Percentiles rank a stretch among this genome's conserved stretches.
Evolutionary conservation across 2,329 filamentous ascomycete genomes (phyloP).

Genomic region (Pseudogymnoascus sp.): DNA sequence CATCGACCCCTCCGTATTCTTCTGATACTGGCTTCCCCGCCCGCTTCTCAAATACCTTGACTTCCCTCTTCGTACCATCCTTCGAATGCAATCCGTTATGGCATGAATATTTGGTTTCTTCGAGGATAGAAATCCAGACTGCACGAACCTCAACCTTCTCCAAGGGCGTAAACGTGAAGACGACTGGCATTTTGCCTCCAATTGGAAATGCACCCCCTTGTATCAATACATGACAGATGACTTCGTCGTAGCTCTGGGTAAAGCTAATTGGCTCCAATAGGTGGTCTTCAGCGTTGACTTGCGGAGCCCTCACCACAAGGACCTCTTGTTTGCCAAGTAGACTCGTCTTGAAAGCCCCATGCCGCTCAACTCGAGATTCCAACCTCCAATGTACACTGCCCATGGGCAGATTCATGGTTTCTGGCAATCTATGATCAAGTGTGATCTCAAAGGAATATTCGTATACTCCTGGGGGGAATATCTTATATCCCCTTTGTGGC

Average conservation of each 20-base stretch:
- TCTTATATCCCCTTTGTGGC: conserved; percentile 60
- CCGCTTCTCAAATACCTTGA: conserved; percentile 63
- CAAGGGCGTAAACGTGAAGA: conserved; percentile 66
- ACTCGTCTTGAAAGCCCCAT: conserved; percentile 63
- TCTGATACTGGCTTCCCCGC: conserved; percentile 55
- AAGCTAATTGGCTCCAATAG: conserved; percentile 70
- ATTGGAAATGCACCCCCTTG: conserved; percentile 69
- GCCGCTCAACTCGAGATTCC: conserved; percentile 59
- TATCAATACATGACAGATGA: conserved; percentile 38
- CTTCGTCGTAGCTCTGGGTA: conserved; percentile 68
- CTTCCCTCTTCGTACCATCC: conserved; percentile 57
- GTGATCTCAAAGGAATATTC: conserved; percentile 66
- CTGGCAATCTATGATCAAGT: conserved; percentile 67
- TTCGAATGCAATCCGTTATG: conserved; percentile 60
- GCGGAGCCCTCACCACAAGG: conserved; percentile 57
- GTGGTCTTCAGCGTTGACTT: conserved; percentile 62
- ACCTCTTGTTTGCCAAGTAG: conserved; percentile 60
- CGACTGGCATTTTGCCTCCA: conserved; percentile 63
- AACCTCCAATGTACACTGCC: conserved; percentile 63
- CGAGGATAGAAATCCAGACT: conserved; percentile 65
- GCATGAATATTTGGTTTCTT: conserved; percentile 65
- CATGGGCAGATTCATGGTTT: conserved; percentile 64
- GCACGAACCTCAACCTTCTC: conserved; percentile 68
- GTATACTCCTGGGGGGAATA: conserved; percentile 45
- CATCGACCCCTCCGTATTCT: conserved; percentile 57